Evolutionary conservation across 2,329 filamentous ascomycete species (phyloP).

Genomic region (Aureobasidium melanogenum): DNA sequence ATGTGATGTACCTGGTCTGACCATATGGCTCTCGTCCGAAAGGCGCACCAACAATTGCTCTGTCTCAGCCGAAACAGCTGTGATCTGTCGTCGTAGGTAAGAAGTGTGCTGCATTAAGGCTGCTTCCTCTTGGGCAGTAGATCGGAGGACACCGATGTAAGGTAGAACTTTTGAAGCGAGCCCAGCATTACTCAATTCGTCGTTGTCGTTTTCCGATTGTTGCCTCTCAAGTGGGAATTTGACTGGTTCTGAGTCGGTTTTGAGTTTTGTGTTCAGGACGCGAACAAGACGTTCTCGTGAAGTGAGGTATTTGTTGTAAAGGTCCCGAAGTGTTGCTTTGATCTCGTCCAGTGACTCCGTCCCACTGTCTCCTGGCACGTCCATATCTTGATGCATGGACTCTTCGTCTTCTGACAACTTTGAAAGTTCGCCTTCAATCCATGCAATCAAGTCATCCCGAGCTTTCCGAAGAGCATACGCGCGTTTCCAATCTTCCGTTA

Average conservation of each 20-base stretch:
- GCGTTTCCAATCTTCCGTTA: not conserved
- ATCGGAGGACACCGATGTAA: slow-evolving; percentile 18
- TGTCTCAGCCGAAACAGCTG: slow-evolving; percentile 19
- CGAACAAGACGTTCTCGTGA: not conserved
- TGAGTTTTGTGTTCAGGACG: not conserved
- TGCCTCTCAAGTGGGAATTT: not conserved
- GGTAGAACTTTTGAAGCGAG: slow-evolving; percentile 18
- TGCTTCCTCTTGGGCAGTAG: slow-evolving; percentile 17
- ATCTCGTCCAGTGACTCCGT: not conserved
- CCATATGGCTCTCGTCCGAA: slow-evolving; percentile 28
- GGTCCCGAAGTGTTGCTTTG: not conserved
- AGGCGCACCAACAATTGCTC: slow-evolving; percentile 21
- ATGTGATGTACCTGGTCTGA: slow-evolving; percentile 14
- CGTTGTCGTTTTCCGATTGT: not conserved
- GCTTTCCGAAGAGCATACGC: slow-evolving; percentile 6
- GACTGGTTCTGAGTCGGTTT: not conserved
- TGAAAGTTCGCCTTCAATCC: slow-evolving; percentile 13
- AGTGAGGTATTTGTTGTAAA: slow-evolving; percentile 4
- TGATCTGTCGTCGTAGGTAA: slow-evolving; percentile 21
- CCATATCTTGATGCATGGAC: not conserved
- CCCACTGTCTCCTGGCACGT: not conserved
- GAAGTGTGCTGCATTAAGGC: slow-evolving; percentile 21
- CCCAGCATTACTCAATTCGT: not conserved
- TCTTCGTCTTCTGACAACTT: slow-evolving; percentile 10
- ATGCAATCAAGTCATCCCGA: slow-evolving; percentile 11